Percentiles rank a stretch among this genome's conserved stretches.
Conservation (phyloP, 805 yeast genomes). For the Teunomyces pallodes region DNA sequence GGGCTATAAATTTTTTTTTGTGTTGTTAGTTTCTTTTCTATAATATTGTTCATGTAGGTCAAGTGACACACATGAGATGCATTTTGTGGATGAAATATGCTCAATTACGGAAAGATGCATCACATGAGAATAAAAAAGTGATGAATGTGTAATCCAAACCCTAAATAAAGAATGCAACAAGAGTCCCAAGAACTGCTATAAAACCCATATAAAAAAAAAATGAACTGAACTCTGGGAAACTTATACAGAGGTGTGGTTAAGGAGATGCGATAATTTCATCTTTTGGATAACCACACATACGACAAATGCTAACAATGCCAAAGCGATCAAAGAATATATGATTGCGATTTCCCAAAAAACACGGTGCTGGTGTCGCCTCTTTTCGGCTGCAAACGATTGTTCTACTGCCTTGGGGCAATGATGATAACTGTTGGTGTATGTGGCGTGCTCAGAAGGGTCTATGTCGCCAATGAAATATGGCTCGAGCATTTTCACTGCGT, state of each 20-base stretch:
- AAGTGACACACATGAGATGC: no score
- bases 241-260: slow-evolving; percentile 1
- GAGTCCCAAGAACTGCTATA: background rate
- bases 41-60: background rate
- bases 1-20: slow-evolving; percentile 3
- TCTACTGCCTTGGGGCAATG: slow-evolving; percentile 7
- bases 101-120: background rate
- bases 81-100: background rate
- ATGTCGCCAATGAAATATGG: slow-evolving; percentile 31
- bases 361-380: slow-evolving; percentile 7
- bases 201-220: background rate
- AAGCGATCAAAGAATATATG: slow-evolving; percentile 9
- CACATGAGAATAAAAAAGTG: background rate
- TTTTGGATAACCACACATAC: slow-evolving; percentile 18
- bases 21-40: background rate
- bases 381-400: slow-evolving; percentile 1
- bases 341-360: slow-evolving; percentile 10
- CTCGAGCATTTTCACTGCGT: slow-evolving; percentile 29
- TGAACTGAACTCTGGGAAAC: background rate
- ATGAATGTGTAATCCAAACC: background rate
- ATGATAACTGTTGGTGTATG: slow-evolving; percentile 11
- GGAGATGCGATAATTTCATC: slow-evolving; percentile 17
- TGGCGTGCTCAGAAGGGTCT: slow-evolving; percentile 12
- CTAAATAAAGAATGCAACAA: background rate
- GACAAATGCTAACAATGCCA: slow-evolving; percentile 14